Conservation (phyloP, 2,329 filamentous ascomycete species). For the Cladorrhinum sp. region DNA sequence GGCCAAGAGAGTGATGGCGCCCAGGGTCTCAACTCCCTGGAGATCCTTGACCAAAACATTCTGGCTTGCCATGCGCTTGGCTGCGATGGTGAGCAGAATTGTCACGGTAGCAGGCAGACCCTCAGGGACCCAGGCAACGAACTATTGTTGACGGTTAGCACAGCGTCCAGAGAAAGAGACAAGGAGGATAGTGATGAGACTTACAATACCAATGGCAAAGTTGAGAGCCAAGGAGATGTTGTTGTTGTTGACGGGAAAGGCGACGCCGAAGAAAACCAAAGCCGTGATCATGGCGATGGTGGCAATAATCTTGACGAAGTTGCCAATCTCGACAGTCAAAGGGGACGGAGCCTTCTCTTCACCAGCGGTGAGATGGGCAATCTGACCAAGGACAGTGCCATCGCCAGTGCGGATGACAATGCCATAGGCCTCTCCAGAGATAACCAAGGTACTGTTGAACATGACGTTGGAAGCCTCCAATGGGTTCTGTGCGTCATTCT, state of each 20-base stretch:
- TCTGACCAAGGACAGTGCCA: slow-evolving; percentile 53
- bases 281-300: slow-evolving; percentile 30
- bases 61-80: slow-evolving; percentile 42
- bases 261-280: slow-evolving; percentile 26
- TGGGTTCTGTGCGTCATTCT: slow-evolving; percentile 36
- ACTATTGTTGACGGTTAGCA: slow-evolving; percentile 1
- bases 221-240: slow-evolving; percentile 23
- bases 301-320: slow-evolving; percentile 36
- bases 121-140: slow-evolving; percentile 41
- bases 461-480: slow-evolving; percentile 54
- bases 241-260: slow-evolving; percentile 25
- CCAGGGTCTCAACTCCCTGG: slow-evolving; percentile 52
- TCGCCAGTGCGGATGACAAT: slow-evolving; percentile 54
- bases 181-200: neutral
- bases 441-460: slow-evolving; percentile 53
- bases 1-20: slow-evolving; percentile 54
- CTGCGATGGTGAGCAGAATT: slow-evolving; percentile 25
- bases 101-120: slow-evolving; percentile 41
- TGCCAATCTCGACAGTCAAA: slow-evolving; percentile 33
- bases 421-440: slow-evolving; percentile 50
- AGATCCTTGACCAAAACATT: slow-evolving; percentile 58
- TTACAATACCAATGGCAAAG: slow-evolving; percentile 19
- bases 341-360: slow-evolving; percentile 30
- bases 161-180: neutral
- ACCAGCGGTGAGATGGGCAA: slow-evolving; percentile 39